Evolutionary conservation across 1,284 basidiomycete species (phyloP), one percentile per base, ranked within the genome.

Genomic region (Kalmanozyma brasiliensis): DNA sequence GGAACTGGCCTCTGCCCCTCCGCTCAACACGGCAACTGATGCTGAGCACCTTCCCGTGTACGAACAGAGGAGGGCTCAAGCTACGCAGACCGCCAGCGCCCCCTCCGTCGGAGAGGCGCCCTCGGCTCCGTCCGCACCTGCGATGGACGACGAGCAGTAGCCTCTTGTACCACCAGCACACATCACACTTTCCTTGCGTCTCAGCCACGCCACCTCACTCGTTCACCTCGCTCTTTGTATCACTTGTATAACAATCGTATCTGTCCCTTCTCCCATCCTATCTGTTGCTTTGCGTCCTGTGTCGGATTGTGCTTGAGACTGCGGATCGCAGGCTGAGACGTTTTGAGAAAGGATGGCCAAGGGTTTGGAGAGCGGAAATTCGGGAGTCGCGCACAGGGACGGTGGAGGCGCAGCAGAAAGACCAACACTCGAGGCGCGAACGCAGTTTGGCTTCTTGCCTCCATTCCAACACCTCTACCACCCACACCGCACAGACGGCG

Each of bases 211-310:
- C n/a, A n/a, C n/a, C n/a, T n/a, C n/a, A n/a, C n/a, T n/a, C n/a
- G n/a, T n/a, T n/a, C n/a, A n/a, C n/a, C n/a, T n/a, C n/a, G n/a
- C n/a, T n/a, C n/a, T 20, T 33, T 64, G 53, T 64, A 56, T 57
- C 44, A 49, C 55, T 35, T 59, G 56, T 66, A 61, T 17, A 57
- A 37, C 46, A 49, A 22, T 41, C 29, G 10, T 9, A 14, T 37
- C 13, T n/a, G 11, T 37, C 5, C 20, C 14, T 19, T 23, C n/a
- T 36, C 30, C 26, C 38, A 29, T 29, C 26, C 6, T 11, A n/a
- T n/a, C n/a, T n/a, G n/a, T n/a, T n/a, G n/a, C n/a, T n/a, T n/a
- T n/a, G n/a, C n/a, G n/a, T n/a, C n/a, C n/a, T n/a, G n/a, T n/a
- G n/a, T n/a, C n/a, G n/a, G n/a, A n/a, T n/a, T n/a, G n/a, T n/a